Evolutionary conservation across 176 grass and related monocot genomes (phyloP), one percentile per base, ranked within the genome.

Genomic region (Poa annua): DNA sequence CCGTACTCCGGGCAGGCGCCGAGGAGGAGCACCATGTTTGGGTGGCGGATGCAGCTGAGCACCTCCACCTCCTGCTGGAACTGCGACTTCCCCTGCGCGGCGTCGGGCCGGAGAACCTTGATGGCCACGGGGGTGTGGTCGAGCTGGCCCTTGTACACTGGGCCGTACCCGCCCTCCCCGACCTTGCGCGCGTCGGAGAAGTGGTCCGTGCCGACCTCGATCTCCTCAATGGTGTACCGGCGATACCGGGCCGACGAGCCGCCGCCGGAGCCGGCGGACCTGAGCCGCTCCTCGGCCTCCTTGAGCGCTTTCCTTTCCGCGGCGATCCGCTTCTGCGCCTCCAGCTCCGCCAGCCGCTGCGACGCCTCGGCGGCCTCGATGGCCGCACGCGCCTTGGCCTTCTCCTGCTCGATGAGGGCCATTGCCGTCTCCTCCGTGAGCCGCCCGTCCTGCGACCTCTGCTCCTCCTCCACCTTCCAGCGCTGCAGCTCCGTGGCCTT

Each of bases 1-100:
- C 95, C 95, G 81, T 92, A 97, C 84, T 97, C 90, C 19, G 95
- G 92, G 81, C 92, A 97, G 57, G 92, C 95, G 24, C 92, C 95
- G 16, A 97, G 89, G 73, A 97, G 92, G 86, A 97, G 90, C 64
- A 97, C 95, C 95, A 97, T 97, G 78, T 97, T 88, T 3, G 95
- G 95, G 81, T 97, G 95, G 21, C 95, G 85, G 73, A 97, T 97
- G 86, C 92, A 92, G 84, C 95, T 94, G 2, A 97, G 90, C 76
- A 97, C 90, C 78, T 94, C 95, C 67, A 97, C 90, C 82, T 98
- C 96, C 84, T 93, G 96, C 56, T 98, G 91, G 86, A 98, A 98
- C 85, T 98, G 96, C 10, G 92, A 88, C 77, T 87, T 75, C 4
- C 96, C 91, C 78, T 98, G 96, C 50, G 91, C 89, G 12, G 96